Base-by-base conservation (phyloP, 257 asterid genomes). In the Orobanche coerulescens region DNA sequence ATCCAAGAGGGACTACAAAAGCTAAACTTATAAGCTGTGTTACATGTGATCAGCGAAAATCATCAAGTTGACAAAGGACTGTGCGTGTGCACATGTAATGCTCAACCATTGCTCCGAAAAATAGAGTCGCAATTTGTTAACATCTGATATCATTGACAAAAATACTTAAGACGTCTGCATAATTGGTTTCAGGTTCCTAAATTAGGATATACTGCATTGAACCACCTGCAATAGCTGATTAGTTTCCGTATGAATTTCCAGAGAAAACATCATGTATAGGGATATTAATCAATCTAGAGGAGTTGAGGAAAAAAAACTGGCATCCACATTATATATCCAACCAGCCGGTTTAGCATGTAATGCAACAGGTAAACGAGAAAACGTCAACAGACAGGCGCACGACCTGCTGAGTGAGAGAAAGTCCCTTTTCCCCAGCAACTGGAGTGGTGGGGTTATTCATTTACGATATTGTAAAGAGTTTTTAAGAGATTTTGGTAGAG, bases 191-290 rank as follows among this genome's bases (percentile, higher is more conserved):
- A n/a, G 51, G 7, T 59, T 34, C 15, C 20, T 52, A 44, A 24
- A 39, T 46, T 50, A 8, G 25, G 16, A 26, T 39, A 58, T 4
- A 19, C n/a, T 62, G 26, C 46, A 69, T 68, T 23, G 10, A 42
- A 43, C 65, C 18, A 33, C 39, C 58, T 57, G 39, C 22, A 11
- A 6, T 23, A 26, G 42, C 9, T 49, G 54, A 57, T 47, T 14
- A 62, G 36, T 60, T 73, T 36, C 55, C 47, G n/a, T 33, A 40
- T 12, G 60, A 56, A 43, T 31, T 50, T 28, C n/a, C 31, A 24
- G 51, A 61, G 8, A 46, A 8, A 61, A 51, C 31, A 28, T 69
- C 10, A 7, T 26, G 65, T 31, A 1, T 33, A 53, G 51, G 53
- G 42, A 24, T 34, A 36, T 44, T 24, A 57, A 18, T 51, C 64